phyloP scores from a whole-genome alignment of 2,329 filamentous ascomycete genomes.

The Penicillium rolfsii region DNA sequence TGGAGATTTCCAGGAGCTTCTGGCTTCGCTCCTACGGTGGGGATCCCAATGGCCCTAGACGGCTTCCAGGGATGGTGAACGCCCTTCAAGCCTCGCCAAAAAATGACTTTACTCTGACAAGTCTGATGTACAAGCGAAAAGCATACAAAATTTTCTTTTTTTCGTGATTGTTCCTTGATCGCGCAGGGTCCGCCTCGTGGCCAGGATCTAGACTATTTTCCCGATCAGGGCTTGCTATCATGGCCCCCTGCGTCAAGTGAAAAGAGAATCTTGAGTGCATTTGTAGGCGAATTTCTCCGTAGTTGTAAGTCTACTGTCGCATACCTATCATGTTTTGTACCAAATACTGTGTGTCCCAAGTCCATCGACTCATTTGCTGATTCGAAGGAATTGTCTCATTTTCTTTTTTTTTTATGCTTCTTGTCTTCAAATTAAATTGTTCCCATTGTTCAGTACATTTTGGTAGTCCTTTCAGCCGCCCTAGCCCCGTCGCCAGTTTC shows the following conservation, averaged over 20 bases:
- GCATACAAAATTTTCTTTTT: background rate
- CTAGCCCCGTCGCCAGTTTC: conserved; percentile 14
- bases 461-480: background rate
- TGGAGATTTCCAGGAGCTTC: conserved; percentile 32
- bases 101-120: background rate
- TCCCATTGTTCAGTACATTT: background rate
- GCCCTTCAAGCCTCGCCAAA: conserved; percentile 1
- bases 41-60: conserved; percentile 15
- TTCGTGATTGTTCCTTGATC: background rate
- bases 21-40: conserved; percentile 5
- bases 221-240: background rate
- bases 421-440: background rate
- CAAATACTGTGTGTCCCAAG: background rate
- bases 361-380: background rate
- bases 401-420: background rate
- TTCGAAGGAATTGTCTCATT: background rate
- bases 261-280: background rate
- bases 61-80: conserved; percentile 22
- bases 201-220: conserved; percentile 1
- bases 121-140: conserved; percentile 10
- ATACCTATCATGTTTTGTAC: background rate
- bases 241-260: background rate
- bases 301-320: background rate
- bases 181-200: background rate
- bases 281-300: background rate